Conservation (phyloP, 176 grass and related monocot species). For the Zoysia pacifica region DNA sequence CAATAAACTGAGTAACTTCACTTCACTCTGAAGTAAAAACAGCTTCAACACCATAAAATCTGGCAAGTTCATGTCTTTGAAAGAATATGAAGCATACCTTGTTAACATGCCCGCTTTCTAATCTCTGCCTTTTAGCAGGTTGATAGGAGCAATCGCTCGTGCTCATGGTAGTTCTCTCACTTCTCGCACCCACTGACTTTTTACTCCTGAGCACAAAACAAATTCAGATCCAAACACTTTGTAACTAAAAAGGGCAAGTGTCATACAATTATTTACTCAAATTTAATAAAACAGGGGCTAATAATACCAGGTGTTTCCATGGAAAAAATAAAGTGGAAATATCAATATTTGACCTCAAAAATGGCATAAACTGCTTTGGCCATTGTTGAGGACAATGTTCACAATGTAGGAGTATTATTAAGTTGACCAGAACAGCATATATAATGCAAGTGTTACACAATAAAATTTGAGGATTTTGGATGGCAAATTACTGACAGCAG, state of each 20-base stretch:
- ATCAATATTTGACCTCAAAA: not conserved
- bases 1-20: not conserved
- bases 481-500: slow-evolving; percentile 41
- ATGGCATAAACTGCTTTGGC: not conserved
- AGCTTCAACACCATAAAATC: no score
- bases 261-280: not conserved
- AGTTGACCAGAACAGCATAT: not conserved
- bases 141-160: slow-evolving; percentile 66
- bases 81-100: slow-evolving; percentile 49
- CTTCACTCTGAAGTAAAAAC: no score
- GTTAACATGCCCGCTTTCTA: slow-evolving; percentile 81
- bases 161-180: slow-evolving; percentile 49
- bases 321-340: not conserved
- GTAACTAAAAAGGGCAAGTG: not conserved
- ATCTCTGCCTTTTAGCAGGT: slow-evolving; percentile 85
- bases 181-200: slow-evolving; percentile 52
- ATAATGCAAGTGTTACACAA: not conserved
- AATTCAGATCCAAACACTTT: not conserved
- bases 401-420: not conserved
- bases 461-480: not conserved
- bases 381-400: not conserved
- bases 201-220: slow-evolving; percentile 52
- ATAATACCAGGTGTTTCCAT: not conserved
- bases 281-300: not conserved
- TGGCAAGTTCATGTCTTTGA: no score